These are phyloP conservation scores for Eutrema japonicum DNA, from an alignment of 345 rosid genomes.

Conservation along the genomic window DNA sequence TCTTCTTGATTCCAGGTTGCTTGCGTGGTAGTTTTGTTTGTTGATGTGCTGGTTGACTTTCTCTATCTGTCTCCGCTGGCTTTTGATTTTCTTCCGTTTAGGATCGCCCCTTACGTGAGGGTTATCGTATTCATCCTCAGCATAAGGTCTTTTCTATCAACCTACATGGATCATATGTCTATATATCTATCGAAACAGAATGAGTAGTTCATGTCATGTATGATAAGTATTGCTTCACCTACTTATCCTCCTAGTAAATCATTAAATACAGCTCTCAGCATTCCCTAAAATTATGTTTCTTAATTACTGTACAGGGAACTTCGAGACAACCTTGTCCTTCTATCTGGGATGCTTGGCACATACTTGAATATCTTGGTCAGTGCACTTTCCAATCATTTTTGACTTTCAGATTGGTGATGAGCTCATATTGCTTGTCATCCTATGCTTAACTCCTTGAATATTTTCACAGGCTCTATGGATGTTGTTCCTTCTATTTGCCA, in stretches of 20 bases:
- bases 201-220: background rate
- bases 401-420: background rate
- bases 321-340: conserved; percentile 60
- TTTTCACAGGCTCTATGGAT: conserved; percentile 80
- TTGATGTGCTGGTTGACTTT: conserved; percentile 73
- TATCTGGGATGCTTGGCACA: conserved; percentile 92
- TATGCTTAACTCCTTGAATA: conserved; percentile 35
- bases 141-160: conserved; percentile 57
- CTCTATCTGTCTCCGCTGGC: conserved; percentile 79
- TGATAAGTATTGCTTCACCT: conserved; percentile 7
- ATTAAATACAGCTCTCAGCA: background rate
- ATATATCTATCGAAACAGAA: background rate
- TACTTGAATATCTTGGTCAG: conserved; percentile 87
- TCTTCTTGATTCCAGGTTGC: conserved; percentile 61
- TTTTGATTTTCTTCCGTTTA: conserved; percentile 68
- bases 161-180: conserved; percentile 11
- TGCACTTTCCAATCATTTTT: conserved; percentile 42
- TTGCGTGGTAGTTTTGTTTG: conserved; percentile 65
- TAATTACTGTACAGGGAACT: conserved; percentile 60
- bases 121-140: conserved; percentile 75
- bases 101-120: conserved; percentile 88
- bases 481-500: conserved; percentile 82
- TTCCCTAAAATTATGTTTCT: conserved; percentile 11
- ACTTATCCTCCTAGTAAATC: background rate
- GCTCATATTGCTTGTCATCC: conserved; percentile 26